phyloP scores from a whole-genome alignment of 352 stramenopile species.

The Phytophthora agathidicida region DNA sequence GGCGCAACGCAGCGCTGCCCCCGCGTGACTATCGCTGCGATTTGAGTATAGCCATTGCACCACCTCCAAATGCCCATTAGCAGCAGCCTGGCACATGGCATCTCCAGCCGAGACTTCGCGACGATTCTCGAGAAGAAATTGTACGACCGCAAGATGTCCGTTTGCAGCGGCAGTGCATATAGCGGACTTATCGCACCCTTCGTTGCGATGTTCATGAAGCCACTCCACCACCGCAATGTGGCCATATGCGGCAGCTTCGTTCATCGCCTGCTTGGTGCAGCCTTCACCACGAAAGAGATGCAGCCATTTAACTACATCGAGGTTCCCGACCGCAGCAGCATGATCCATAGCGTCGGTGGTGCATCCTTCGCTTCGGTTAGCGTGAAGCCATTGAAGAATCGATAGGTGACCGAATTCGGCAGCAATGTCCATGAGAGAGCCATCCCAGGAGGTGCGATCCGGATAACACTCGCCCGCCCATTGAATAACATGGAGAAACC shows the following conservation, averaged over 20 bases:
- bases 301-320: slow-evolving; percentile 15
- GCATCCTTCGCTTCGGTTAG: slow-evolving; percentile 14
- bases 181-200: slow-evolving; percentile 15
- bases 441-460: slow-evolving; percentile 15
- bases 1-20: slow-evolving; percentile 13
- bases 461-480: slow-evolving; percentile 17
- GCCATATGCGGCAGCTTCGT: slow-evolving; percentile 11
- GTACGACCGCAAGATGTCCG: slow-evolving; percentile 17
- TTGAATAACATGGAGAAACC: slow-evolving; percentile 15
- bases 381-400: slow-evolving; percentile 23
- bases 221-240: slow-evolving; percentile 19
- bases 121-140: slow-evolving; percentile 22
- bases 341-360: slow-evolving; percentile 18
- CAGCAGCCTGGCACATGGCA: slow-evolving; percentile 18
- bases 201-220: slow-evolving; percentile 8
- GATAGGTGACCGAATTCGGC: slow-evolving; percentile 19
- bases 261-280: slow-evolving; percentile 24
- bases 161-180: slow-evolving; percentile 8
- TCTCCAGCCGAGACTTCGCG: slow-evolving; percentile 19
- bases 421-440: slow-evolving; percentile 19
- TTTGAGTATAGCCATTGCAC: slow-evolving; percentile 19
- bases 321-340: slow-evolving; percentile 14
- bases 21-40: slow-evolving; percentile 14
- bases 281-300: slow-evolving; percentile 13
- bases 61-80: slow-evolving; percentile 17